Percentiles rank a stretch among this genome's conserved stretches.
These are phyloP conservation scores for Sugiyamaella boreocaroliniensis DNA, from an alignment of 805 yeast species.

Conservation along the genomic window DNA sequence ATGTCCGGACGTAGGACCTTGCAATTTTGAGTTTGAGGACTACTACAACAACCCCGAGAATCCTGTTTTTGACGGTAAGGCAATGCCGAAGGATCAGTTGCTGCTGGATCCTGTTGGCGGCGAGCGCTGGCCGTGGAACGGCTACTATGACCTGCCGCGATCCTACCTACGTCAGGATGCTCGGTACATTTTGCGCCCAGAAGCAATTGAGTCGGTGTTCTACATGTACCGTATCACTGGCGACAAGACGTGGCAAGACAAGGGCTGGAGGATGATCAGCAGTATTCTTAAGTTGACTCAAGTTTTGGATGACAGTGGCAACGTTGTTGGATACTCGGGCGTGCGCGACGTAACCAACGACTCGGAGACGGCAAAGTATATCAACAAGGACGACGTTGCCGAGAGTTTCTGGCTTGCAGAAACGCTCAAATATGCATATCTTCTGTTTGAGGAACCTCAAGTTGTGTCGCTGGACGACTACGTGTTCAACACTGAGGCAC, in stretches of 20 bases:
- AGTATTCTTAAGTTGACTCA: slow-evolving; percentile 26
- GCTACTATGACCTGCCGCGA: slow-evolving; percentile 21
- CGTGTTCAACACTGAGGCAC: slow-evolving; percentile 59
- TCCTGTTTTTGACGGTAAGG: slow-evolving; percentile 1
- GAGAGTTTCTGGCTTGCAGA: slow-evolving; percentile 86
- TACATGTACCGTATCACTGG: slow-evolving; percentile 56
- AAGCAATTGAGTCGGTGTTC: slow-evolving; percentile 54
- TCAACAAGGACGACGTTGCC: slow-evolving; percentile 52
- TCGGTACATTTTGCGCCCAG: slow-evolving; percentile 48
- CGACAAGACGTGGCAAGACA: slow-evolving; percentile 48
- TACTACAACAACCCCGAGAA: background rate
- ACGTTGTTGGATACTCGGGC: slow-evolving; percentile 34
- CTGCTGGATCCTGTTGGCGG: slow-evolving; percentile 15
- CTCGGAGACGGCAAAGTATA: slow-evolving; percentile 42
- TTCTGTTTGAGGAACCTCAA: slow-evolving; percentile 49
- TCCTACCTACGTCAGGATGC: slow-evolving; percentile 25
- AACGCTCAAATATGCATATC: slow-evolving; percentile 77
- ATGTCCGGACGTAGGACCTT: slow-evolving; percentile 11
- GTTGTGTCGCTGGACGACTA: slow-evolving; percentile 45
- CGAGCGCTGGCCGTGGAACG: slow-evolving; percentile 20
- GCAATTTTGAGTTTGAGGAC: slow-evolving; percentile 12
- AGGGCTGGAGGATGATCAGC: slow-evolving; percentile 46
- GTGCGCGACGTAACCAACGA: slow-evolving; percentile 36
- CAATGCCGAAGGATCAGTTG: background rate
- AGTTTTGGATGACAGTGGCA: slow-evolving; percentile 26